These are phyloP conservation scores for Hamigera avellanea DNA, from an alignment of 495 filamentous ascomycete species.

Conservation along the genomic window DNA sequence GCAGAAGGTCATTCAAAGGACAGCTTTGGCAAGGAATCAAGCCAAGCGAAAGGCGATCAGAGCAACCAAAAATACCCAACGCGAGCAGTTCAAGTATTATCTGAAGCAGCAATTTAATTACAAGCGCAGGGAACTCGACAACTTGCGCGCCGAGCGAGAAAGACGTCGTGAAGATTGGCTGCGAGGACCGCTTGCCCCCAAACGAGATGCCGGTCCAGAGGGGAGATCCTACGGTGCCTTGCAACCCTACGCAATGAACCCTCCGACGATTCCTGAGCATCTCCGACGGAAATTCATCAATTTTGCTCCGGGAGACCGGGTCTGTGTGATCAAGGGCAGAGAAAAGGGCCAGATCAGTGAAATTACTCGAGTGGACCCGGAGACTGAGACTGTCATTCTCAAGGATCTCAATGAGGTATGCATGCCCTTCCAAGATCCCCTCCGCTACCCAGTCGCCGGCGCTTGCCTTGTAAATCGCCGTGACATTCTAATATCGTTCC, in stretches of 20 bases:
- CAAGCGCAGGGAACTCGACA: slow-evolving; percentile 21
- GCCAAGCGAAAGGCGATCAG: slow-evolving; percentile 35
- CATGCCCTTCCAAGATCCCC: neutral
- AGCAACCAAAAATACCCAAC: slow-evolving; percentile 25
- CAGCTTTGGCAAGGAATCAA: slow-evolving; percentile 54
- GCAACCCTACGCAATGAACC: slow-evolving; percentile 23
- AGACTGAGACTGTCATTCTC: slow-evolving; percentile 46
- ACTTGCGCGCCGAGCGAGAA: slow-evolving; percentile 17
- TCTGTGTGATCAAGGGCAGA: slow-evolving; percentile 62
- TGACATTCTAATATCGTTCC: slow-evolving; percentile 2
- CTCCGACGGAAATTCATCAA: slow-evolving; percentile 47
- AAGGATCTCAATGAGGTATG: slow-evolving; percentile 59
- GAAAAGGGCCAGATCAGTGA: slow-evolving; percentile 73
- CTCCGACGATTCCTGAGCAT: slow-evolving; percentile 26
- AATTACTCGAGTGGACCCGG: slow-evolving; percentile 45
- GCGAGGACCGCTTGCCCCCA: slow-evolving; percentile 63
- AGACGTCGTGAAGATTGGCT: slow-evolving; percentile 58
- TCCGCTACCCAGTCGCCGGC: too few species aligned
- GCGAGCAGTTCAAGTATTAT: slow-evolving; percentile 19
- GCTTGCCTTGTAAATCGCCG: neutral
- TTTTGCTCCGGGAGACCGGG: slow-evolving; percentile 59
- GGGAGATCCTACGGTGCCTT: slow-evolving; percentile 39
- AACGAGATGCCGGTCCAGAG: slow-evolving; percentile 48
- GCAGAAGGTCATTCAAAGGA: slow-evolving; percentile 65
- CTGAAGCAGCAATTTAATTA: slow-evolving; percentile 21